Conservation (phyloP, 306 rosid species). For the Pyrus betulifolia region DNA sequence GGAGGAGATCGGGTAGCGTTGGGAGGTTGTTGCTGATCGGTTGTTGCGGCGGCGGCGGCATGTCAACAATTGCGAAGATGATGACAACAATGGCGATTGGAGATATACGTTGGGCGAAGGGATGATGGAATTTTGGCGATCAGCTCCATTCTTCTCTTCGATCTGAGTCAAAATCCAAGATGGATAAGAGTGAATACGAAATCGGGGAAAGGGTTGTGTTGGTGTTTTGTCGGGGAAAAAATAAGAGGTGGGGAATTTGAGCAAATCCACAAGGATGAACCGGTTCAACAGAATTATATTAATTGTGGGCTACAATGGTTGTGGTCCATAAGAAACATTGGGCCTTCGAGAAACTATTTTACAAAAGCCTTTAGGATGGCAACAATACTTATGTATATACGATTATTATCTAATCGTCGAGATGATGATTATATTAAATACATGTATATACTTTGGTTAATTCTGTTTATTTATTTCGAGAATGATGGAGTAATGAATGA, state of each 20-base stretch:
- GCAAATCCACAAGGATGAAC: background rate
- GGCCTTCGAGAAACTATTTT: too few species aligned
- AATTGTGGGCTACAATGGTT: too few species aligned
- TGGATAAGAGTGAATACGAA: background rate
- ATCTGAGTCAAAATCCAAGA: background rate
- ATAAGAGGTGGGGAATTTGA: background rate
- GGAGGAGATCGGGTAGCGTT: slow-evolving; percentile 47
- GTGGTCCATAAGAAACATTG: too few species aligned
- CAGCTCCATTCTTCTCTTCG: slow-evolving; percentile 23
- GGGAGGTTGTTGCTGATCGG: slow-evolving; percentile 35
- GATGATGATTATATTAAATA: too few species aligned
- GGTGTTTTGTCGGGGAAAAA: background rate
- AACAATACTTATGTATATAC: too few species aligned
- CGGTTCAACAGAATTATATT: too few species aligned
- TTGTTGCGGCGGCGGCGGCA: slow-evolving; percentile 42
- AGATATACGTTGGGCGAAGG: background rate
- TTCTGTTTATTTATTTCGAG: too few species aligned
- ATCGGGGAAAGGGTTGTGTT: slow-evolving; percentile 5
- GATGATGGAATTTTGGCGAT: background rate
- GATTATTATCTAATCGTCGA: too few species aligned
- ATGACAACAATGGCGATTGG: background rate
- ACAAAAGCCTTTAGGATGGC: too few species aligned
- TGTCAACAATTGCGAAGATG: slow-evolving; percentile 2
- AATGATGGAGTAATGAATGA: too few species aligned
- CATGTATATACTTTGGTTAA: too few species aligned